Evolutionary conservation across 495 filamentous ascomycete genomes (phyloP), one percentile per base, ranked within the genome.

Genomic region (Physcia stellaris): DNA sequence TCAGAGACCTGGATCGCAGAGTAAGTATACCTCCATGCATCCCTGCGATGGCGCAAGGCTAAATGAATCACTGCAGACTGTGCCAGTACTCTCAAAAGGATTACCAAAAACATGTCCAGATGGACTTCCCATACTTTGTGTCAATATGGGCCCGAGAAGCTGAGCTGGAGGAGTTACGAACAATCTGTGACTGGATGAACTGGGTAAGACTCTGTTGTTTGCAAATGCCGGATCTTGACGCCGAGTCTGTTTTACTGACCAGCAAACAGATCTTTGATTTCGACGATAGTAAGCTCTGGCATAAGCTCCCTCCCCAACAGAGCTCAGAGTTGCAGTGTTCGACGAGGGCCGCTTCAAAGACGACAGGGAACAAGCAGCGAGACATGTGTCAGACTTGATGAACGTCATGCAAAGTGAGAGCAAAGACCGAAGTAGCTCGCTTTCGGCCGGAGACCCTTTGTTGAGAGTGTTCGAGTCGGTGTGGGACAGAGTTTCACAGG

Each of bases 171-270:
- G 46, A 50, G 32, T 46, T 55, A 21, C 41, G 51, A 24, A 55
- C 53, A 2, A 12, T 57, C 2, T 53, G 44, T 42, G 57, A 58
- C 16, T 60, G 53, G 53, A 48, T 49, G 2, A 60, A 58, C 16
- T 60, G 57, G 57, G 57, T 58, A 40, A 37, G 32, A 41, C 10
- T 20, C 4, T 4, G 10, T 24, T 34, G 21, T 20, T n/a, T 19
- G 16, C 16, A 15, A 34, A 35, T 33, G 22, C 32, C 11, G 19
- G 16, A 39, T 37, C 15, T 4, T 23, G 18, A 22, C n/a, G 22
- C 11, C 17, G 10, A n/a, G 39, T 20, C 22, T 23, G 32, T 12
- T 5, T 18, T 32, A 39, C 19, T 38, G 29, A 22, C 23, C 24
- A 21, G 26, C 32, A 26, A 24, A 4, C 37, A 55, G 52, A 47